Percentiles rank a stretch among this genome's conserved stretches.
phyloP scores from a whole-genome alignment of 768 basidiomycete genomes.

The Lactarius quietus region DNA sequence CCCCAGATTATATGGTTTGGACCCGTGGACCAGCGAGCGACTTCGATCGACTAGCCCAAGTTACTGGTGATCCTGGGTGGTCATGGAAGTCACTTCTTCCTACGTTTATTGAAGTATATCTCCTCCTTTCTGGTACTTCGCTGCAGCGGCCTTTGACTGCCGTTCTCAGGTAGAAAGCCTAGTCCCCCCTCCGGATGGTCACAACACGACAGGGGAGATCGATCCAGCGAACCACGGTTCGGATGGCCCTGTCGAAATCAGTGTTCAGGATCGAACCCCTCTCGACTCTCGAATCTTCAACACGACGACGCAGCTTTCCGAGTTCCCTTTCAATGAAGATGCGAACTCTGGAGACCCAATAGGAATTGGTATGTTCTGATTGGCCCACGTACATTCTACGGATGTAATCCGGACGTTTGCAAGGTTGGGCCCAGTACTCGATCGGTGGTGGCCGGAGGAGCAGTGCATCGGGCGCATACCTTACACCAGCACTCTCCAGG shows the following conservation, averaged over 20 bases:
- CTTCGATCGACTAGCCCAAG: slow-evolving; percentile 24
- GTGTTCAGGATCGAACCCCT: slow-evolving; percentile 19
- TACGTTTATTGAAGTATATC: not conserved
- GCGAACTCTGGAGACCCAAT: slow-evolving; percentile 28
- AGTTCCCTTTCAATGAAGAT: slow-evolving; percentile 31
- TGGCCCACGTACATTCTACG: not conserved
- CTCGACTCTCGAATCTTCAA: slow-evolving; percentile 11
- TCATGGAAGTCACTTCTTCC: slow-evolving; percentile 22
- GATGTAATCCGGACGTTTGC: not conserved
- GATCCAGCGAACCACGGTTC: slow-evolving; percentile 29
- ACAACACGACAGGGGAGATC: slow-evolving; percentile 29
- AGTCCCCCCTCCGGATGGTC: slow-evolving; percentile 8
- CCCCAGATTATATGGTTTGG: slow-evolving; percentile 18
- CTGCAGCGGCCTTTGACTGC: not conserved
- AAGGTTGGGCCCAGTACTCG: slow-evolving; percentile 1
- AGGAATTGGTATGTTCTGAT: slow-evolving; percentile 26
- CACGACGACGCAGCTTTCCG: slow-evolving; percentile 21
- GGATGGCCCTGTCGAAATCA: slow-evolving; percentile 28
- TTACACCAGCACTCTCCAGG: not conserved
- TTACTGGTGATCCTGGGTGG: slow-evolving; percentile 25
- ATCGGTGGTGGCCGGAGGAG: not conserved
- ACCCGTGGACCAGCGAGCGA: slow-evolving; percentile 25
- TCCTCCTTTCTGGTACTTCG: not conserved
- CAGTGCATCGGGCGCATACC: not conserved
- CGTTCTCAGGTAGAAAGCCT: slow-evolving; percentile 7